Conservation (phyloP, 106 monocot species). For the Posidonia australis region DNA sequence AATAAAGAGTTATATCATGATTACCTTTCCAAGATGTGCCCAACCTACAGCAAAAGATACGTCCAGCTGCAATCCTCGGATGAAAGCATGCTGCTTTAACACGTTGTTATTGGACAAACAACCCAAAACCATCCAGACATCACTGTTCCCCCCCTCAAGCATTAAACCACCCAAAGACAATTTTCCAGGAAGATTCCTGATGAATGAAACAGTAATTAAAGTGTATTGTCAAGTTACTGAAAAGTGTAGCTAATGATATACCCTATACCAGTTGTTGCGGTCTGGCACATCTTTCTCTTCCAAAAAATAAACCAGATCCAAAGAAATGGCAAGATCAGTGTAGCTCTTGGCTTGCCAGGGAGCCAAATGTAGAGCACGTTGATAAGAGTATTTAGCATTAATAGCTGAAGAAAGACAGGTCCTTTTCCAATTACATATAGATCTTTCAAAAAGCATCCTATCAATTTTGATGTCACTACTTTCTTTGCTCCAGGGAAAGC, state of each 20-base stretch:
- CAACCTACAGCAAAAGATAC: slow-evolving; percentile 65
- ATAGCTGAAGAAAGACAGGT: slow-evolving; percentile 40
- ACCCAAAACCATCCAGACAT: slow-evolving; percentile 70
- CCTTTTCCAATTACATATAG: slow-evolving; percentile 52
- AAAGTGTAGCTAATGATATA: slow-evolving; percentile 2
- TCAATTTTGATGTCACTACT: slow-evolving; percentile 18
- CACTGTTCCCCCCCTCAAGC: slow-evolving; percentile 60
- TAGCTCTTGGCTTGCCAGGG: slow-evolving; percentile 92
- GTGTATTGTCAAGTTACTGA: neutral
- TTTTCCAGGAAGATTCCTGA: slow-evolving; percentile 68
- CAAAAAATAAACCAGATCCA: slow-evolving; percentile 40
- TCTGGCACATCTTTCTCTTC: slow-evolving; percentile 23
- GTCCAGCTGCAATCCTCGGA: slow-evolving; percentile 81
- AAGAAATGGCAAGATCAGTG: slow-evolving; percentile 53
- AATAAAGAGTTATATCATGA: slow-evolving; percentile 5
- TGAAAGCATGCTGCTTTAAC: slow-evolving; percentile 84
- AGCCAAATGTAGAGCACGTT: slow-evolving; percentile 70
- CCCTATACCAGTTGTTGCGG: slow-evolving; percentile 38
- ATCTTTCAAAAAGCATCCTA: slow-evolving; percentile 29
- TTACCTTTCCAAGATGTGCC: slow-evolving; percentile 97
- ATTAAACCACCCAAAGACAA: slow-evolving; percentile 70
- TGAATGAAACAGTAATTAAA: slow-evolving; percentile 12
- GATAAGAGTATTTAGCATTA: slow-evolving; percentile 55
- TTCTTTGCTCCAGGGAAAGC: slow-evolving; percentile 67
- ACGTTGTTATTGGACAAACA: slow-evolving; percentile 44